A percentile compares a stretch with the other conserved stretches of the same genome.
Conservation (phyloP, 2,329 filamentous ascomycete species). For the Lasiodiplodia citricola region DNA sequence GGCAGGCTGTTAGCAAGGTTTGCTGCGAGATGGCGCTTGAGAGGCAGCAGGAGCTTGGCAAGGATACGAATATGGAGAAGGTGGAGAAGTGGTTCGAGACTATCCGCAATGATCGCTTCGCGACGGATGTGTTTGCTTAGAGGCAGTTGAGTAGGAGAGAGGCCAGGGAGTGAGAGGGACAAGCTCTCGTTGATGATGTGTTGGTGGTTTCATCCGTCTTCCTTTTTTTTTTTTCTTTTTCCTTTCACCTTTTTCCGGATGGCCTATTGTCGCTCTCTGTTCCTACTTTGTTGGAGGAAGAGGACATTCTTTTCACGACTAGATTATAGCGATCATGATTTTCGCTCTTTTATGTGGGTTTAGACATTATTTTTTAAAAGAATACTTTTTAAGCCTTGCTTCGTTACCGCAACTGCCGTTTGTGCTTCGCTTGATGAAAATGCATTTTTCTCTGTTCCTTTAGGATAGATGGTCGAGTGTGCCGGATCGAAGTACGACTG, state of each 20-base stretch:
- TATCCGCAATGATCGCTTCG: constrained; percentile 53
- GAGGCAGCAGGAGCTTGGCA: constrained; percentile 39
- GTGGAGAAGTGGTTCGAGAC: constrained; percentile 49
- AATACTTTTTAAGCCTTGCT: not conserved
- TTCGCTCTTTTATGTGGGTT: not conserved
- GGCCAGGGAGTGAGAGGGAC: too few species aligned
- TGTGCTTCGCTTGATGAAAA: not conserved
- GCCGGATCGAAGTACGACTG: too few species aligned
- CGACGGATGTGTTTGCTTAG: constrained; percentile 52
- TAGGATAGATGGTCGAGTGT: not conserved
- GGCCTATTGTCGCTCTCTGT: not conserved
- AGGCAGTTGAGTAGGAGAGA: not conserved
- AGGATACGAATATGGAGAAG: constrained; percentile 25
- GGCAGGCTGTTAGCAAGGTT: constrained; percentile 50
- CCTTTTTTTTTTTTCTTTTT: not conserved
- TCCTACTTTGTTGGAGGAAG: not conserved
- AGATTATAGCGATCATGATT: not conserved
- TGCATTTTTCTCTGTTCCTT: not conserved
- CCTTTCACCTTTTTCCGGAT: not conserved
- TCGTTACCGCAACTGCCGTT: not conserved
- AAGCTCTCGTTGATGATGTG: not conserved
- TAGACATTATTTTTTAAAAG: not conserved
- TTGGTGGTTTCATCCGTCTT: not conserved
- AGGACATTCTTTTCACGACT: not conserved
- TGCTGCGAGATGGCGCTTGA: constrained; percentile 52